Conservation (phyloP, 2,329 filamentous ascomycete genomes). For the Lecanoromycetidae sp. region DNA sequence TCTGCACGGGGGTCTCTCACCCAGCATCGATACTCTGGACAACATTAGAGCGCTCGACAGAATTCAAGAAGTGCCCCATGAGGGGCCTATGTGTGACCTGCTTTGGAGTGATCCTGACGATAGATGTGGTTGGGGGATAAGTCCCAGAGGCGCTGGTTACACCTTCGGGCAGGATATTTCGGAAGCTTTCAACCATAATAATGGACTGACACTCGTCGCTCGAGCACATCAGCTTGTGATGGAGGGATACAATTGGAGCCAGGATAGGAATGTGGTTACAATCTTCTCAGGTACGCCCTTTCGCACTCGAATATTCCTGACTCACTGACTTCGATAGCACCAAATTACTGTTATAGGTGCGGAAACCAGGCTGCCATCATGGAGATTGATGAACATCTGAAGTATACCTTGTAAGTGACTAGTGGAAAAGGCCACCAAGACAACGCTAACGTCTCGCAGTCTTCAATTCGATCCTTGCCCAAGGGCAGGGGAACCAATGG, state of each 20-base stretch:
- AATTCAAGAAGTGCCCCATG: conserved; percentile 96
- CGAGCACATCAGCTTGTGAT: conserved; percentile 96
- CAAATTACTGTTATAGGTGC: conserved; percentile 61
- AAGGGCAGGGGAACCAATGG: conserved; percentile 94
- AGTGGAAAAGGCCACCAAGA: neutral
- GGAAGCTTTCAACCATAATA: conserved; percentile 98
- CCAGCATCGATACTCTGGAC: conserved; percentile 89
- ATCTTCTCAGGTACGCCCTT: conserved; percentile 74
- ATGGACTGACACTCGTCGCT: conserved; percentile 87
- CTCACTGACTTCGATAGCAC: conserved; percentile 34
- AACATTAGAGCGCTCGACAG: conserved; percentile 92
- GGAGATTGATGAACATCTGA: conserved; percentile 78
- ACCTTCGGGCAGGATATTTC: conserved; percentile 96
- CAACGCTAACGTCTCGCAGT: conserved; percentile 39
- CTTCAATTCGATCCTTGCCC: conserved; percentile 98
- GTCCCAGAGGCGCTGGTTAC: conserved; percentile 84
- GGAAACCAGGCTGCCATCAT: conserved; percentile 99
- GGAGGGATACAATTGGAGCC: conserved; percentile 99
- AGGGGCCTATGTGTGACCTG: conserved; percentile 95
- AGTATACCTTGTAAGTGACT: conserved; percentile 13
- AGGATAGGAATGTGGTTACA: conserved; percentile 94
- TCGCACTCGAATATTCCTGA: conserved; percentile 4
- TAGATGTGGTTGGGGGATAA: conserved; percentile 90
- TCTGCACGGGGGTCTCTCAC: conserved; percentile 88
- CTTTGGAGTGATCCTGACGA: conserved; percentile 98